Conservation (phyloP, 768 basidiomycete species). For the Artomyces pyxidatus region DNA sequence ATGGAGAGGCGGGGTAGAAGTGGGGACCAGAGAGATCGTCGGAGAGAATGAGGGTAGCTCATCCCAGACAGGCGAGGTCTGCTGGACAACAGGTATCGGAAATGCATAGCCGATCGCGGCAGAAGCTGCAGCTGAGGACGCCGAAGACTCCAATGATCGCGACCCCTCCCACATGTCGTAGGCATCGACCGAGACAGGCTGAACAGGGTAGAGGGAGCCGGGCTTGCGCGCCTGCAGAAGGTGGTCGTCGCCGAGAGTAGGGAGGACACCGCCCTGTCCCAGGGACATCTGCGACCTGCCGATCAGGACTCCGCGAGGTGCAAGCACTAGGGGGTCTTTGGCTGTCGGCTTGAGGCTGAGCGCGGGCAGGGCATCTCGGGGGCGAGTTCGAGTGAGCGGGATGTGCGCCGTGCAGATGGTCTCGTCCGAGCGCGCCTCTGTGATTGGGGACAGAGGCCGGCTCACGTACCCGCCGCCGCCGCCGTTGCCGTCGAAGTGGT, state of each 20-base stretch:
- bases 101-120: neutral
- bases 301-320: neutral
- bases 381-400: neutral
- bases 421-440: neutral
- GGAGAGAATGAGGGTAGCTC: neutral
- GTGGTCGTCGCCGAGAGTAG: neutral
- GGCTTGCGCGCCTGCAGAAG: neutral
- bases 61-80: neutral
- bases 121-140: neutral
- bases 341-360: neutral
- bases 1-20: neutral
- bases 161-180: neutral
- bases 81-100: neutral
- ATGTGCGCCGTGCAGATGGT: neutral
- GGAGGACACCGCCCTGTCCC: neutral
- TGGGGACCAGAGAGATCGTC: neutral
- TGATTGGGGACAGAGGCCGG: conserved; percentile 3
- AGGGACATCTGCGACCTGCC: neutral
- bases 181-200: neutral
- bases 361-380: neutral
- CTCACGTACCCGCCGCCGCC: neutral
- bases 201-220: neutral
- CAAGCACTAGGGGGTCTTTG: neutral
- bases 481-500: neutral
- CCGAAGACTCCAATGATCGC: neutral